Conservation (phyloP, 305 asterid genomes). For the Ajuga reptans region DNA sequence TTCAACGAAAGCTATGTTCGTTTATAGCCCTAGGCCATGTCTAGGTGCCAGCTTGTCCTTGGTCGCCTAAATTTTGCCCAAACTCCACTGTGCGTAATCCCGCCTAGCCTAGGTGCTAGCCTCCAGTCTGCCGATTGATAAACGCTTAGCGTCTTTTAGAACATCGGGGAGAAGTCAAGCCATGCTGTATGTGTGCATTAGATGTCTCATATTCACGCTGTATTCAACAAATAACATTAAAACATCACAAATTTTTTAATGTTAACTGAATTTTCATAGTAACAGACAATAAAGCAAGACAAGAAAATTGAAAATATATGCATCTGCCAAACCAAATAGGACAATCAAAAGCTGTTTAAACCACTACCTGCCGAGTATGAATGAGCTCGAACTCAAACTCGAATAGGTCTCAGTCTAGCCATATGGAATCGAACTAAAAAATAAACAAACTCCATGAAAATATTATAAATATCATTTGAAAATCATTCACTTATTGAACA, state of each 20-base stretch:
- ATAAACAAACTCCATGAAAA: background rate
- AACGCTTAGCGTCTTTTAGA: too few species aligned
- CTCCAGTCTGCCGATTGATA: too few species aligned
- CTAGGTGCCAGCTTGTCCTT: too few species aligned
- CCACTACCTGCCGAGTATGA: background rate
- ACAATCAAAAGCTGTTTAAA: background rate
- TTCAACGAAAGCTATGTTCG: too few species aligned
- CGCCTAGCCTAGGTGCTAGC: too few species aligned
- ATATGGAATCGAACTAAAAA: background rate
- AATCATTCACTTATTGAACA: background rate
- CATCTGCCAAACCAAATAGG: background rate
- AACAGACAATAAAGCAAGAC: constrained; percentile 15
- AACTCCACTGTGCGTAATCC: too few species aligned
- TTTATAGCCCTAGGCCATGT: too few species aligned
- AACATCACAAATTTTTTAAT: background rate
- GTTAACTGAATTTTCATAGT: background rate
- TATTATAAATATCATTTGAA: background rate
- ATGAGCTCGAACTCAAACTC: too few species aligned
- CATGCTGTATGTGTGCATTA: background rate
- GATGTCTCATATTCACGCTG: background rate
- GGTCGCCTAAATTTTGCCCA: too few species aligned
- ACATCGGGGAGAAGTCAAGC: background rate
- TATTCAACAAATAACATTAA: background rate
- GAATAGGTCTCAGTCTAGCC: background rate
- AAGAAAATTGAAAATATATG: background rate